phyloP scores from a whole-genome alignment of 192 early-diverging fungal species.

The Podila verticillata region DNA sequence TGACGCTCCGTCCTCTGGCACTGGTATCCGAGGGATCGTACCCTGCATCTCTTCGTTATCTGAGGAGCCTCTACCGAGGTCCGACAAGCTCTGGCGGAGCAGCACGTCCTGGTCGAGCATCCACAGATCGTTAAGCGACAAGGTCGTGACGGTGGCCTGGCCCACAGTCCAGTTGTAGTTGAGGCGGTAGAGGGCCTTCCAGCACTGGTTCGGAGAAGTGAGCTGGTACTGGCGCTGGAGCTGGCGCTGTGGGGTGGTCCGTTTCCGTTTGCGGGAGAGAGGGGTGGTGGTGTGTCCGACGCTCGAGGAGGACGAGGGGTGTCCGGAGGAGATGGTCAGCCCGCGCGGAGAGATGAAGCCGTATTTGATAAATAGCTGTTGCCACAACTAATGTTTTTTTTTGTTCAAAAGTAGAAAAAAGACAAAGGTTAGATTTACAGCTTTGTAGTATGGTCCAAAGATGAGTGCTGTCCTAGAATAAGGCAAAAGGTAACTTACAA shows the following conservation, averaged over 20 bases:
- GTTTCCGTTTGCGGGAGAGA: conserved; percentile 1
- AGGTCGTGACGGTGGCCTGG: conserved; percentile 21
- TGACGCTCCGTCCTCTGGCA: not conserved
- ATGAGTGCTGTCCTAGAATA: not conserved
- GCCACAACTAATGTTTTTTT: conserved; percentile 19
- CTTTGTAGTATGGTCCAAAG: not conserved
- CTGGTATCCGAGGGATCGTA: not conserved
- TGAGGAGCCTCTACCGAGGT: not conserved
- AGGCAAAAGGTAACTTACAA: conserved; percentile 9
- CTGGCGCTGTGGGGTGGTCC: not conserved
- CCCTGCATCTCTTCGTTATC: not conserved
- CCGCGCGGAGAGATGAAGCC: conserved; percentile 36
- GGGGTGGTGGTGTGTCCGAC: not conserved
- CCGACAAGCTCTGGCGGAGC: not conserved
- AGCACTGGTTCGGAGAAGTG: conserved; percentile 10
- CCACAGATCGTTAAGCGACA: conserved; percentile 12
- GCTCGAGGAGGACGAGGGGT: not conserved
- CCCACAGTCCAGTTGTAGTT: conserved; percentile 48
- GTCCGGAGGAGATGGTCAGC: not conserved
- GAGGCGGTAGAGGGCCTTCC: conserved; percentile 43
- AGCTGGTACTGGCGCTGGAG: conserved; percentile 2
- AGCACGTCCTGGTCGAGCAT: conserved; percentile 10
- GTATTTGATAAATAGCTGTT: conserved; percentile 31
- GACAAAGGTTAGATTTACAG: not conserved
- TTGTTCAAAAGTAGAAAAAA: not conserved